Evolutionary conservation across 139 green algal species (phyloP).

Genomic region (Volvox reticuliferus): DNA sequence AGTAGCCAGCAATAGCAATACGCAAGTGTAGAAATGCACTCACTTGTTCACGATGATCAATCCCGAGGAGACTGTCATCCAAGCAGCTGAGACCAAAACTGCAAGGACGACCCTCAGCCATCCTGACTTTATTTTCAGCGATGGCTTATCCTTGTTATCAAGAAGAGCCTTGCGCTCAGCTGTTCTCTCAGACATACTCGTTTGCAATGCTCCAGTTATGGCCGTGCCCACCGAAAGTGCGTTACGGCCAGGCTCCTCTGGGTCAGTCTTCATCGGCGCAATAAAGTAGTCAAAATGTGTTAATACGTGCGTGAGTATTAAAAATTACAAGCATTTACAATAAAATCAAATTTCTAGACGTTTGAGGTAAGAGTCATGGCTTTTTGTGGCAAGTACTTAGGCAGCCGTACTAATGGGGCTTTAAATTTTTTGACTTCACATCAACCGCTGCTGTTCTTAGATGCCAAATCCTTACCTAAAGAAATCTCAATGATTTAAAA

Average conservation of each 20-base stretch:
- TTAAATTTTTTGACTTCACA: too few relatives aligned
- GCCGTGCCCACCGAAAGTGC: too few relatives aligned
- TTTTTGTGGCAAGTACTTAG: too few relatives aligned
- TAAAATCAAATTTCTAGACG: too few relatives aligned
- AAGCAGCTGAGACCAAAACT: conserved; percentile 42
- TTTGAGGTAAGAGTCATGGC: too few relatives aligned
- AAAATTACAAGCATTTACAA: too few relatives aligned
- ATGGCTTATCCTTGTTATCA: neutral
- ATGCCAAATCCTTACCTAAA: too few relatives aligned
- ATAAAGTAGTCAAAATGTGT: too few relatives aligned
- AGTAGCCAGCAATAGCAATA: neutral
- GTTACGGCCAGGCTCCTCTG: neutral
- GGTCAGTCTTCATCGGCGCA: neutral
- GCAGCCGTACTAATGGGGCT: too few relatives aligned
- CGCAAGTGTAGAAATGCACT: neutral
- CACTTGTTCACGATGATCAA: conserved; percentile 90
- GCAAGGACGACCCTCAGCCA: conserved; percentile 1
- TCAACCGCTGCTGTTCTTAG: too few relatives aligned
- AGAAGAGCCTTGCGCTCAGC: conserved; percentile 25
- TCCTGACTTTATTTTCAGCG: conserved; percentile 4
- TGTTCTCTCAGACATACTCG: neutral
- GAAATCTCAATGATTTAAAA: too few relatives aligned
- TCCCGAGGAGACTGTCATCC: conserved; percentile 78
- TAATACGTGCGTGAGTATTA: too few relatives aligned
- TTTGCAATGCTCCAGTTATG: neutral